Base-by-base conservation (phyloP, 2,329 filamentous ascomycete genomes). In the Metarhizium anisopliae region DNA sequence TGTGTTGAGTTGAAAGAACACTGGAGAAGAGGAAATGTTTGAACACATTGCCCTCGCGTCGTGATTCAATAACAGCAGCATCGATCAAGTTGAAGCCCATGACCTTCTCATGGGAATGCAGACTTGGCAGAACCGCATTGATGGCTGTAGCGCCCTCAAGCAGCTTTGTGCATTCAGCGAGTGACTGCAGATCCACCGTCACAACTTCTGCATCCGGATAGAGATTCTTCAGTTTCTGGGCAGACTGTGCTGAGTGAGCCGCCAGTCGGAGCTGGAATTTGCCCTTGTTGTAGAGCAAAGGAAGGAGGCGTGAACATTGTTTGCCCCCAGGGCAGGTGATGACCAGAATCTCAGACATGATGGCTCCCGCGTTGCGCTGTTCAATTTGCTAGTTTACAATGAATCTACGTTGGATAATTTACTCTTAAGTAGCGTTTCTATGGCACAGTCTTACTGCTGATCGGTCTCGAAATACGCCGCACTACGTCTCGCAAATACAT, bases 11-110 rank as follows among this genome's bases (percentile, higher is more conserved):
- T 6, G 50, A 51, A 18, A 51, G 50, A 16, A 51, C 50, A 36
- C 50, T 51, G 13, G 50, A 51, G 50, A 51, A 51, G 32, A 51
- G 50, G 13, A 51, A 51, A 20, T 51, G 50, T 16, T 51, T 51
- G 50, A 51, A 51, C 13, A 51, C 50, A 25, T 51, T 51, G 2
- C 50, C 50, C 14, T 35, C 14, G 14, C 32, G 50, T 18, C 32
- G n/a, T 6, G 50, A 51, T 40, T 51, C 50, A 7, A 16, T 10
- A 25, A 51, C 50, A 7, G 50, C 50, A 38, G 50, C 50, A 51
- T 51, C 50, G 16, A 51, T 51, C 32, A 51, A 16, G 18, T 51
- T 51, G 32, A 51, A 51, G 11, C 50, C 50, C 50, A 51, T 51
- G n/a, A 36, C 50, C 35, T 51, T 51, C 32, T 51, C 50, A 30